These are phyloP conservation scores for Lomentospora prolificans DNA, from an alignment of 2,329 filamentous ascomycete genomes.

Conservation along the genomic window DNA sequence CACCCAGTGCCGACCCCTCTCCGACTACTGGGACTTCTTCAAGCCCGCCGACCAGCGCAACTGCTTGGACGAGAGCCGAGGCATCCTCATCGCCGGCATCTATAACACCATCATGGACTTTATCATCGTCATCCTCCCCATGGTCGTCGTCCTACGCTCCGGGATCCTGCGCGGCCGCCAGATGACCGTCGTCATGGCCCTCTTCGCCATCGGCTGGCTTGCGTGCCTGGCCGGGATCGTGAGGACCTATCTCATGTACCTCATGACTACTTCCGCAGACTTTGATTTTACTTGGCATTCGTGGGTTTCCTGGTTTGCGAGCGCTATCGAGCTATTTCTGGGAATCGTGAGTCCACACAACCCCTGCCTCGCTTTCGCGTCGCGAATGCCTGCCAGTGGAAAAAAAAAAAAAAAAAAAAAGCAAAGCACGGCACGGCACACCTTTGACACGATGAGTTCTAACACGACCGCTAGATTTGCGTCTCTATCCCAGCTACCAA, in stretches of 20 bases:
- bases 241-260: conserved; percentile 26
- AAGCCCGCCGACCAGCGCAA: conserved; percentile 18
- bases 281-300: conserved; percentile 26
- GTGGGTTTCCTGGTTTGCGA: conserved; percentile 24
- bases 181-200: conserved; percentile 31
- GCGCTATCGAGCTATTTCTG: conserved; percentile 30
- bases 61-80: conserved; percentile 37
- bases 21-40: conserved; percentile 26
- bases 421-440: too few relatives aligned
- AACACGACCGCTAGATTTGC: conserved; percentile 27
- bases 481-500: conserved; percentile 34
- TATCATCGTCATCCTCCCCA: conserved; percentile 40
- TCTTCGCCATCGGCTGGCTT: conserved; percentile 41
- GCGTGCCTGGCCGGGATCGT: conserved; percentile 29
- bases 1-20: conserved; percentile 23
- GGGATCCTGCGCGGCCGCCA: conserved; percentile 37
- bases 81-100: conserved; percentile 43
- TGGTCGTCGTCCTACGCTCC: conserved; percentile 31
- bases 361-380: too few relatives aligned
- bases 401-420: too few relatives aligned
- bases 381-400: too few relatives aligned
- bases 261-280: conserved; percentile 16
- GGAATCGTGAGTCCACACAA: conserved; percentile 20
- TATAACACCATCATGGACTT: conserved; percentile 53
- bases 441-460: too few relatives aligned